These are phyloP conservation scores for Phellinidium pouzarii DNA, from an alignment of 1,284 basidiomycete genomes.

Conservation along the genomic window DNA sequence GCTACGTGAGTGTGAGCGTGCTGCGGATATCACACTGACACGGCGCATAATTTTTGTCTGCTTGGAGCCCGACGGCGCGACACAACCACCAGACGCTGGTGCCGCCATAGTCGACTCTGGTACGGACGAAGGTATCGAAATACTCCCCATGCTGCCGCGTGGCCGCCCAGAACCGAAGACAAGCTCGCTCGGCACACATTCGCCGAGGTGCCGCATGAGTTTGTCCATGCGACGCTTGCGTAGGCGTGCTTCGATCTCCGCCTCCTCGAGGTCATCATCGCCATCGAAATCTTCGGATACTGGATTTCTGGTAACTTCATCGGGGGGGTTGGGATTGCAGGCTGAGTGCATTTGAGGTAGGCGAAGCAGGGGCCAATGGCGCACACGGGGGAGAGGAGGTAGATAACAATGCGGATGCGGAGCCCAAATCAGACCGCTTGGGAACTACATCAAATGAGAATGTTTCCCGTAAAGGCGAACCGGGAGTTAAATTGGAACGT, in stretches of 20 bases:
- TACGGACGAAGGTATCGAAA: not conserved
- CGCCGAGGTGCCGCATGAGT: constrained; percentile 18
- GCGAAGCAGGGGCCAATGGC: constrained; percentile 1
- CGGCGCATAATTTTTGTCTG: constrained; percentile 6
- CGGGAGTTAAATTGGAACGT: not conserved
- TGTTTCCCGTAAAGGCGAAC: not conserved
- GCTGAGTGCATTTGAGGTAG: not conserved
- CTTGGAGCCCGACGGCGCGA: not conserved
- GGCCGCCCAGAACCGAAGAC: constrained; percentile 7
- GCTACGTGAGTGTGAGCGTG: not conserved
- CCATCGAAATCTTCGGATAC: not conserved
- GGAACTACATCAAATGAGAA: not conserved
- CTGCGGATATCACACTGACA: constrained; percentile 1
- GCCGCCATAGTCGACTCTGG: not conserved
- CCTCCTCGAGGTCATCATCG: not conserved
- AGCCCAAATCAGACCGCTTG: no score
- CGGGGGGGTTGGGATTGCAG: not conserved
- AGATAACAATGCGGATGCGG: not conserved
- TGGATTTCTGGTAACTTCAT: no score
- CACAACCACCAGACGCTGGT: not conserved
- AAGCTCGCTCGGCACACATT: constrained; percentile 16
- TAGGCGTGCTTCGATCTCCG: constrained; percentile 11
- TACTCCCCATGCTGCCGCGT: not conserved
- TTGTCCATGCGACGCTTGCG: constrained; percentile 17
- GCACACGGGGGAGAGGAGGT: not conserved